A percentile compares a stretch with the other conserved stretches of the same genome.
Evolutionary conservation across 176 grass and related monocot genomes (phyloP).

Genomic region (Hordeum vulgare): MorexV3_pseudomolecules_assembly NC_058523.1:247768223-247768722

Average conservation of each 20-base stretch:
- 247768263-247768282: not conserved
- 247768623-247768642: not conserved
- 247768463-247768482: not conserved
- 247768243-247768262: not conserved
- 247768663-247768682: conserved; percentile 19
- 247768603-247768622: not conserved
- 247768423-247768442: too few relatives aligned
- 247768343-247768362: not conserved
- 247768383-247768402: too few relatives aligned
- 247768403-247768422: too few relatives aligned
- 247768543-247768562: not conserved
- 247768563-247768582: not conserved
- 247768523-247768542: not conserved
- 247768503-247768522: too few relatives aligned
- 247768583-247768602: not conserved
- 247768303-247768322: not conserved
- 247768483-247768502: too few relatives aligned
- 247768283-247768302: not conserved
- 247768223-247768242: not conserved
- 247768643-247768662: not conserved
- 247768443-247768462: not conserved
- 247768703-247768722: conserved; percentile 29
- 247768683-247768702: conserved; percentile 18
- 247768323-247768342: not conserved
- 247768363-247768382: not conserved